A percentile compares a stretch with the other conserved stretches of the same genome.
Evolutionary conservation across 805 yeast genomes (phyloP).

Genomic region (Barnettozyma populi): DNA sequence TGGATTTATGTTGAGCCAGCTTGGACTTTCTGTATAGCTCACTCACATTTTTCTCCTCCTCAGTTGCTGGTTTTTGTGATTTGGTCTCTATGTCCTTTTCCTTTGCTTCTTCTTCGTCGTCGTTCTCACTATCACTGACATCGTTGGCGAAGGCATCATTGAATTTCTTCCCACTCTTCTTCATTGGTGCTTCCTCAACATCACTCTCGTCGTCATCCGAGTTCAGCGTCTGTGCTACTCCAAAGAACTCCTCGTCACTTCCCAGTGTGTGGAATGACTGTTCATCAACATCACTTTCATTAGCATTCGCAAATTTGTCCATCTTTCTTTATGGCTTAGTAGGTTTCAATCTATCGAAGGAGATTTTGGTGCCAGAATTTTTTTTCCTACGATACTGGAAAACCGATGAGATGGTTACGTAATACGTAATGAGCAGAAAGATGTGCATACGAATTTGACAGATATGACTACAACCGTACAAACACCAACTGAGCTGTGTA

Average conservation of each 20-base stretch:
- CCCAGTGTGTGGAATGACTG: conserved; percentile 12
- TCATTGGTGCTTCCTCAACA: conserved; percentile 17
- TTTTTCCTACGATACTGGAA: background rate
- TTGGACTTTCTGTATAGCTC: conserved; percentile 51
- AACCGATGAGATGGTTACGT: background rate
- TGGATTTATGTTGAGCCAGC: conserved; percentile 51
- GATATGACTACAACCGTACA: background rate
- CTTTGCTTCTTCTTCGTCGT: conserved; percentile 16
- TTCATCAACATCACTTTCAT: conserved; percentile 15
- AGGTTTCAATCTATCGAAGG: background rate
- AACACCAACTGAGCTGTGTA: background rate
- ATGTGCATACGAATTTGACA: too few relatives aligned
- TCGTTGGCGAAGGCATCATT: conserved; percentile 16
- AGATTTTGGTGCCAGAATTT: background rate
- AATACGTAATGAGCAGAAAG: background rate
- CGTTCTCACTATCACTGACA: conserved; percentile 16
- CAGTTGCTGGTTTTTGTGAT: conserved; percentile 11
- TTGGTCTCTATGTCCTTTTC: conserved; percentile 20
- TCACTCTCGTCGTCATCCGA: conserved; percentile 27
- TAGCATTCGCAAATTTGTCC: conserved; percentile 17
- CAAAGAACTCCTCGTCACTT: conserved; percentile 24
- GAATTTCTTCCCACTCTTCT: conserved; percentile 13
- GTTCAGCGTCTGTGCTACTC: conserved; percentile 2
- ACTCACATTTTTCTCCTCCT: conserved; percentile 26
- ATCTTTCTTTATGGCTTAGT: conserved; percentile 4